Conservation (phyloP, 1,284 basidiomycete species). For the Trichosporon ovoides region DNA sequence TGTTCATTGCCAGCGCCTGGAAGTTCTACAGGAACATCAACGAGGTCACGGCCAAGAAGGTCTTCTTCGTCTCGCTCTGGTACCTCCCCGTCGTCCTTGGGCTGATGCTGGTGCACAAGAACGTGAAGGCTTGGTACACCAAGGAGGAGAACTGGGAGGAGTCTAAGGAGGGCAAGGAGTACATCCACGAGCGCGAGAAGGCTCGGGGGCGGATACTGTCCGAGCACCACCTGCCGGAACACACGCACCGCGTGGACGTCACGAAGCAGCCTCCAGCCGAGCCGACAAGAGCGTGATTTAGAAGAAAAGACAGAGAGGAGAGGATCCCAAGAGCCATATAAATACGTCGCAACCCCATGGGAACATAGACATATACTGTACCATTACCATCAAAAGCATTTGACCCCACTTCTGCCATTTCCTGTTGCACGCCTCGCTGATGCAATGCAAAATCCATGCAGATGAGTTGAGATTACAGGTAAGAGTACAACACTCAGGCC, state of each 20-base stretch:
- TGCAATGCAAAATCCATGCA: conserved; percentile 3
- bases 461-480: not conserved
- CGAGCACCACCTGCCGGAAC: conserved; percentile 4
- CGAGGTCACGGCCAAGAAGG: conserved; percentile 70
- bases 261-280: not conserved
- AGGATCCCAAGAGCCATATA: not conserved
- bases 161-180: conserved; percentile 18
- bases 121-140: conserved; percentile 63
- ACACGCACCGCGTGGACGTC: not conserved
- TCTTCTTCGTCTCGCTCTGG: conserved; percentile 83
- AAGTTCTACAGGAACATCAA: conserved; percentile 61
- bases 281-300: not conserved
- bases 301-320: not conserved
- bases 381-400: conserved; percentile 4
- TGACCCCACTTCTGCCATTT: conserved; percentile 1
- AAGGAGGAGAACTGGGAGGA: conserved; percentile 21
- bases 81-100: conserved; percentile 85
- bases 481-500: conserved; percentile 1
- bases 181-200: conserved; percentile 15
- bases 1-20: conserved; percentile 67
- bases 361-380: conserved; percentile 7
- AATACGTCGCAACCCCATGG: not conserved
- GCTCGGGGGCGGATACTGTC: conserved; percentile 11
- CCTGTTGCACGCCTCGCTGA: not conserved
- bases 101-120: conserved; percentile 91